Percentiles rank a stretch among this genome's conserved stretches.
Evolutionary conservation across 176 grass and related monocot genomes (phyloP).

Genomic region (Canna indica): DNA sequence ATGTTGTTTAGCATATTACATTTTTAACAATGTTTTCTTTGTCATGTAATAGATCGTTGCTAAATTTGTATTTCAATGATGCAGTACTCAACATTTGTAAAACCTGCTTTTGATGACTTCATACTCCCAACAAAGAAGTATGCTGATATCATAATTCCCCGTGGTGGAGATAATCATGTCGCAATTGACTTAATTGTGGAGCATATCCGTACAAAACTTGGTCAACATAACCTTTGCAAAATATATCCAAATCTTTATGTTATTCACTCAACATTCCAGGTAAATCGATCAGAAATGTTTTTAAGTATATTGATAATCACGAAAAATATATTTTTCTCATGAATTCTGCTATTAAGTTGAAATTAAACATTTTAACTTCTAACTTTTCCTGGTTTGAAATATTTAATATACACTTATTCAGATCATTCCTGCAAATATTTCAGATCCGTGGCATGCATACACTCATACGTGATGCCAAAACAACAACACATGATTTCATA

Average conservation of each 20-base stretch:
- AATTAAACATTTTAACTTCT: background rate
- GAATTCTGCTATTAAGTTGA: conserved; percentile 1
- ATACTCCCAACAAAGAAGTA: conserved; percentile 91
- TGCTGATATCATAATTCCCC: conserved; percentile 92
- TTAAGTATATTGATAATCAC: background rate
- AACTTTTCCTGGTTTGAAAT: conserved; percentile 6
- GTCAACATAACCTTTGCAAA: conserved; percentile 88
- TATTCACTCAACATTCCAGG: conserved; percentile 92
- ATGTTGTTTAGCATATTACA: background rate
- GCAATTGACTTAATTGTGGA: conserved; percentile 89
- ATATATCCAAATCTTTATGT: conserved; percentile 71
- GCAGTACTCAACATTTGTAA: conserved; percentile 90
- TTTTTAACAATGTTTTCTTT: background rate
- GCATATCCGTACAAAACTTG: conserved; percentile 84
- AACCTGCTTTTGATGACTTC: conserved; percentile 83
- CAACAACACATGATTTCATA: conserved; percentile 80
- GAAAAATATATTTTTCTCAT: conserved; percentile 11
- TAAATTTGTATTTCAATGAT: conserved; percentile 6
- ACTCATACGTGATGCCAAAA: conserved; percentile 68
- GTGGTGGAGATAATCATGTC: conserved; percentile 84
- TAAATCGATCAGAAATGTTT: conserved; percentile 21
- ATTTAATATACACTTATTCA: conserved; percentile 4
- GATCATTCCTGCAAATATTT: background rate
- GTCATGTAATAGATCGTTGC: background rate
- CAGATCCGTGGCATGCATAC: conserved; percentile 97